Evolutionary conservation across 2,329 filamentous ascomycete species (phyloP), one percentile per base, ranked within the genome.

Genomic region (Aureobasidium vineae): DNA sequence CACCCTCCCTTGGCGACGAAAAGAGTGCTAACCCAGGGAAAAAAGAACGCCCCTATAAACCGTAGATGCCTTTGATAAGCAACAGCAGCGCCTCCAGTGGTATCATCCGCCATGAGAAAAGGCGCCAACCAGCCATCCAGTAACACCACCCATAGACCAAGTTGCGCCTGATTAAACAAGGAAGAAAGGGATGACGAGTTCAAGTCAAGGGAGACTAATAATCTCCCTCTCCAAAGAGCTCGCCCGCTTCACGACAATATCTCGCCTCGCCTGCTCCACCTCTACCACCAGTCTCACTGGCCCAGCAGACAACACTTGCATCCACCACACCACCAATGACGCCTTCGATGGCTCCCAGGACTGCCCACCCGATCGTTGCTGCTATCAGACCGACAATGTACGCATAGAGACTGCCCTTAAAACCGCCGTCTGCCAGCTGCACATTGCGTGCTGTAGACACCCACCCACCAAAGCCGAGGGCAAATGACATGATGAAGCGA

Each of bases 391-490:
- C 95, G 26, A 99, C 91, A 1, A 98, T 86, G 74, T 98, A 99
- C 2, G 94, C 95, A 76, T 99, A 99, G 28, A 95, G 83, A 72
- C 92, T 97, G 10, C 95, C 95, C 53, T 86, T 86, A 65, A 79
- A 56, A 66, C 77, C 72, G 66, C 75, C 72, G 81, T 84, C 66
- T 79, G 75, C 81, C 23, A 95, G 81, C 61, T 84, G 82, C 4
- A 97, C 81, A 77, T 90, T 88, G 69, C 91, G 88, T 13, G 95
- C 93, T 41, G 93, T 96, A 54, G 91, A 90, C 10, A 98, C 91
- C 95, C 95, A 99, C n/a, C 92, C 94, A 4, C 91, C 93, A 73
- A 98, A 96, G 0, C 94, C 94, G 36, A 99, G 85, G 0, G 88
- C 90, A 54, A 93, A 87, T 0, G 92, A 91, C 86, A 97, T 96